Conservation (phyloP, 176 grass and related monocot genomes). For the Zoysia pacifica region DNA sequence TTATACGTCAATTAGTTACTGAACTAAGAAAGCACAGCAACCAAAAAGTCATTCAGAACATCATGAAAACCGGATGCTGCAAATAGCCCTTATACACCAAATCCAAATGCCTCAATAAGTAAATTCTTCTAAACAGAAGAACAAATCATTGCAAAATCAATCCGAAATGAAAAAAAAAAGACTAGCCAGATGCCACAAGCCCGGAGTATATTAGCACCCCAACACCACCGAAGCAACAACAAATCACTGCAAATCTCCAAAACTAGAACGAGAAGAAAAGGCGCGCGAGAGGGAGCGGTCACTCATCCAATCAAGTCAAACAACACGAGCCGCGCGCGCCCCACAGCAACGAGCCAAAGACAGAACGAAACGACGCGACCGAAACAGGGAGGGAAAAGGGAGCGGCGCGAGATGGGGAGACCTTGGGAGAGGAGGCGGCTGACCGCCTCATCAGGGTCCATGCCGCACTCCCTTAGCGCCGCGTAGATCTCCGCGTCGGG, state of each 20-base stretch:
- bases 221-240: conserved; percentile 7
- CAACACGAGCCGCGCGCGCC: not conserved
- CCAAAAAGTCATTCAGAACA: not conserved
- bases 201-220: not conserved
- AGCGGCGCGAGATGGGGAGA: conserved; percentile 20
- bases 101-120: not conserved
- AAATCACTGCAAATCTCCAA: conserved; percentile 35
- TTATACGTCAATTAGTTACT: not conserved
- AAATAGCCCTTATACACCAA: not conserved
- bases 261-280: not conserved
- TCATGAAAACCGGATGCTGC: not conserved
- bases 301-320: conserved; percentile 27
- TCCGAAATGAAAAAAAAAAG: not conserved
- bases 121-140: not conserved
- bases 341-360: not conserved
- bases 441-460: conserved; percentile 92
- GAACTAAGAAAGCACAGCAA: not conserved
- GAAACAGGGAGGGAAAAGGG: not conserved
- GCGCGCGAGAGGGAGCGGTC: not conserved
- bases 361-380: conserved; percentile 3
- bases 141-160: conserved; percentile 23
- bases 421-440: conserved; percentile 95
- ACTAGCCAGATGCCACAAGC: not conserved
- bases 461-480: conserved; percentile 88
- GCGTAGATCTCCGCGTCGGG: conserved; percentile 96